A percentile compares a stretch with the other conserved stretches of the same genome.
Conservation (phyloP, 495 filamentous ascomycete genomes). For the Penicillium alfredii region DNA sequence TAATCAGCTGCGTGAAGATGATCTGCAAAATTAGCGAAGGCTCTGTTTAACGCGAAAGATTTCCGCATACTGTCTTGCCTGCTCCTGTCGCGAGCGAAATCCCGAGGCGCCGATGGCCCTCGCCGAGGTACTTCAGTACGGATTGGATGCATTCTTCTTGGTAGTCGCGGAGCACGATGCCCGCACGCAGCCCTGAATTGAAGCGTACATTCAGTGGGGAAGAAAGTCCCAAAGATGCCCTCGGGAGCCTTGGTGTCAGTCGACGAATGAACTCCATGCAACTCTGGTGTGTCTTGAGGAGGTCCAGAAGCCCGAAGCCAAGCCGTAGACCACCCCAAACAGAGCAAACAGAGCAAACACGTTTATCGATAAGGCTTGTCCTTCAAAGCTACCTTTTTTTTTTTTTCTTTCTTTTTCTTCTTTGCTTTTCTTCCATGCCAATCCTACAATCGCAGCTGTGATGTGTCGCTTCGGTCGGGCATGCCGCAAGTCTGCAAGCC, state of each 20-base stretch:
- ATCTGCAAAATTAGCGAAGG: too few relatives aligned
- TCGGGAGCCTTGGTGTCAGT: too few relatives aligned
- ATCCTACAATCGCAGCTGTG: constrained; percentile 15
- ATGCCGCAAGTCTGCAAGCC: constrained; percentile 17
- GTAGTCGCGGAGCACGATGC: constrained; percentile 62
- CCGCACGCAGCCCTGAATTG: constrained; percentile 26
- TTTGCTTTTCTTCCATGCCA: too few relatives aligned
- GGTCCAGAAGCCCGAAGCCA: constrained; percentile 1
- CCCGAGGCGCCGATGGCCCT: constrained; percentile 76
- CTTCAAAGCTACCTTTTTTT: too few relatives aligned
- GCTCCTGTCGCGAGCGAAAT: constrained; percentile 88
- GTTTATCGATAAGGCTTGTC: constrained; percentile 32
- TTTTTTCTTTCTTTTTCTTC: constrained; percentile 1
- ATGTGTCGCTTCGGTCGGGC: constrained; percentile 19
- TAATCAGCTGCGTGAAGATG: constrained; percentile 94
- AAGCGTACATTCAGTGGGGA: constrained; percentile 12
- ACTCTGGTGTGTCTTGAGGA: constrained; percentile 18
- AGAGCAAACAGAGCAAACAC: constrained; percentile 41
- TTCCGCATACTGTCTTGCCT: constrained; percentile 95
- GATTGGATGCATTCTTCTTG: constrained; percentile 89
- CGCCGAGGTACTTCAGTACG: constrained; percentile 62
- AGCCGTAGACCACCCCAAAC: constrained; percentile 1
- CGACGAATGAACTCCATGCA: constrained; percentile 32
- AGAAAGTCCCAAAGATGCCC: neutral
- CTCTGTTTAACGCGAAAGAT: too few relatives aligned